phyloP scores from a whole-genome alignment of 306 rosid genomes.

The Coriaria nepalensis region DNA sequence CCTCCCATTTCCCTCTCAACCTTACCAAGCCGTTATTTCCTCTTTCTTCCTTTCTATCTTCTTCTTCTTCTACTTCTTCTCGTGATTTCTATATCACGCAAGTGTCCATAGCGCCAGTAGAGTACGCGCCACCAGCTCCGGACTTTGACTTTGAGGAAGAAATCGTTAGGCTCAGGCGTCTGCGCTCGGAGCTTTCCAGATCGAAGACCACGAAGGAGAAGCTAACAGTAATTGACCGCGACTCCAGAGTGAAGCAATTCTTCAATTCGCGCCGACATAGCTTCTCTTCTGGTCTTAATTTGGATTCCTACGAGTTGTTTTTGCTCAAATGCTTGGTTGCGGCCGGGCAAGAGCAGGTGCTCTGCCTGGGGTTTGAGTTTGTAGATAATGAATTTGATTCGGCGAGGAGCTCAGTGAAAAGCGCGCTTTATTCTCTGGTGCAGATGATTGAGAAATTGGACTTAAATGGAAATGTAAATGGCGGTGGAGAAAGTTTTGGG shows the following conservation, averaged over 20 bases:
- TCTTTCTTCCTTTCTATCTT: slow-evolving; percentile 11
- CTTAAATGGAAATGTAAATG: slow-evolving; percentile 16
- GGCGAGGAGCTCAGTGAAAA: slow-evolving; percentile 38
- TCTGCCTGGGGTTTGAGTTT: slow-evolving; percentile 28
- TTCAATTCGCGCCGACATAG: slow-evolving; percentile 26
- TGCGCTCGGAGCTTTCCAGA: slow-evolving; percentile 36
- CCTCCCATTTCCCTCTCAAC: slow-evolving; percentile 13
- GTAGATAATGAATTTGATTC: slow-evolving; percentile 23
- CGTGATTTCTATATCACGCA: slow-evolving; percentile 25
- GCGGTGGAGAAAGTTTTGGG: slow-evolving; percentile 19
- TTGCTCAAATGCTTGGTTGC: slow-evolving; percentile 75
- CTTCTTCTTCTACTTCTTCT: slow-evolving; percentile 15
- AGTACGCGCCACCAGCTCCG: slow-evolving; percentile 46
- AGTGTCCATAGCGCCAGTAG: slow-evolving; percentile 51
- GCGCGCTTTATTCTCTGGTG: slow-evolving; percentile 52
- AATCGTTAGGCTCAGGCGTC: slow-evolving; percentile 41
- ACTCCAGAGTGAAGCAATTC: slow-evolving; percentile 54
- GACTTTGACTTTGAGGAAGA: slow-evolving; percentile 42
- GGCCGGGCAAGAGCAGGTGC: slow-evolving; percentile 70
- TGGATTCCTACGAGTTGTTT: slow-evolving; percentile 27
- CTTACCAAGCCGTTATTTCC: slow-evolving; percentile 3
- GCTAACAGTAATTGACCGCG: slow-evolving; percentile 36
- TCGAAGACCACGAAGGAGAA: slow-evolving; percentile 21
- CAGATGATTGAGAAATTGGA: slow-evolving; percentile 69
- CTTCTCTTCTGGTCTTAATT: slow-evolving; percentile 18